Base-by-base conservation (phyloP, 169 alveolate species). In the Cryptosporidium meleagridis region DNA sequence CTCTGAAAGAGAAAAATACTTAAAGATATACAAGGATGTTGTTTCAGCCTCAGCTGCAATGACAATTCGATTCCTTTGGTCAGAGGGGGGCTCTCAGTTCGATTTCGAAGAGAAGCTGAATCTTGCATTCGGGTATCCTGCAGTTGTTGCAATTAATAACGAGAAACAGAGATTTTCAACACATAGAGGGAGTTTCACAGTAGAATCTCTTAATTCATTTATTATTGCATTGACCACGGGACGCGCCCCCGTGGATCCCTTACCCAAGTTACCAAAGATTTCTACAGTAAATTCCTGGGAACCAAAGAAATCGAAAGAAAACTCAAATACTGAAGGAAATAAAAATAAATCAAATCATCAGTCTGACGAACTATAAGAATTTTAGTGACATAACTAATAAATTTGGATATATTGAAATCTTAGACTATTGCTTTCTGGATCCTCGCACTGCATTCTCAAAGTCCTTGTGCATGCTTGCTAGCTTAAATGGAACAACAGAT, bases 51-150 rank as follows among this genome's bases (percentile, higher is more conserved):
- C 93, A 23, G 93, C 96, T 72, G 93, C 93, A 31, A 94, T 95
- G 84, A 97, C 98, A 10, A 93, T 97, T 35, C 85, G 91, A 16
- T 94, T 93, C 91, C 93, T 96, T 51, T 97, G 99, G 98, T 93
- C 96, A 58, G 93, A 94, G 84, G 99, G 98, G 51, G 98, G 98
- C 16, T 96, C 95, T 85, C 95, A 95, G 59, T 94, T 93, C 89
- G 96, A 96, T 35, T 85, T 97, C 45, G 97, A 96, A 84, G 95
- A 94, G 53, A 91, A 93, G 85, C 84, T 96, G n/a, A 94, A 95
- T 45, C 86, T 96, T 37, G 94, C 95, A 48, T 95, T 95, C 80
- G 98, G 98, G 12, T 96, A 95, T 91, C 99, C 99, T 26, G 96
- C 98, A 68, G 96, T 94, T 39, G 91, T 96, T 41, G 99, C 98